Evolutionary conservation across 1,284 basidiomycete species (phyloP).

Genomic region (Melampsora occidentalis): DNA sequence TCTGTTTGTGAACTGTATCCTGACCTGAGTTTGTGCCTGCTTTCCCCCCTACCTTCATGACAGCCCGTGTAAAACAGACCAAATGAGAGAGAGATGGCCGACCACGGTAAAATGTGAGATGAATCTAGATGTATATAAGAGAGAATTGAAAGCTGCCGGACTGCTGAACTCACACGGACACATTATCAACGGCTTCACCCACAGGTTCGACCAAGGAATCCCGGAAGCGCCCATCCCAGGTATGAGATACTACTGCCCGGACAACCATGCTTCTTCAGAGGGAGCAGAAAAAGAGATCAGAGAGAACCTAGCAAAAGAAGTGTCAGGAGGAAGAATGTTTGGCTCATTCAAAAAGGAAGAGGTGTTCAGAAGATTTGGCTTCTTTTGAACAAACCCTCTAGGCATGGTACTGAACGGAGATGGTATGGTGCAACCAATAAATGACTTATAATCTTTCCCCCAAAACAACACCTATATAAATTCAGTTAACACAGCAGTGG

Average conservation of each 20-base stretch:
- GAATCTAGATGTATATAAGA: neutral
- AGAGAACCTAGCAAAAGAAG: too few relatives aligned
- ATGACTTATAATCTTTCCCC: slow-evolving; percentile 16
- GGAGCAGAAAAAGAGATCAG: too few relatives aligned
- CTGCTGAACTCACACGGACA: neutral
- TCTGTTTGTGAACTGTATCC: too few relatives aligned
- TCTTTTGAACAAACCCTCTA: neutral
- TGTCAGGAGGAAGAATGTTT: neutral
- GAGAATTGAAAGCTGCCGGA: neutral
- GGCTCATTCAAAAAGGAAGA: slow-evolving; percentile 2
- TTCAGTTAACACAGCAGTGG: neutral
- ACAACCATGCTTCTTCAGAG: too few relatives aligned
- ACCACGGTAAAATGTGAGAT: too few relatives aligned
- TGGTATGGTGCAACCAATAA: neutral
- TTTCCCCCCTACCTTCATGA: too few relatives aligned
- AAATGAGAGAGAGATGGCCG: too few relatives aligned
- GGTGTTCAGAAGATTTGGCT: neutral
- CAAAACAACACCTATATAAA: neutral
- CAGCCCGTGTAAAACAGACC: too few relatives aligned
- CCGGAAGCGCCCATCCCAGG: neutral
- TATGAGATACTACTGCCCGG: too few relatives aligned
- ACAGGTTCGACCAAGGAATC: slow-evolving; percentile 11
- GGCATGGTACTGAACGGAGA: neutral
- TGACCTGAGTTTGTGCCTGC: too few relatives aligned
- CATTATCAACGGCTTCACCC: neutral